Evolutionary conservation across 768 basidiomycete species (phyloP).

Genomic region (Hydnomerulius pinastri): DNA sequence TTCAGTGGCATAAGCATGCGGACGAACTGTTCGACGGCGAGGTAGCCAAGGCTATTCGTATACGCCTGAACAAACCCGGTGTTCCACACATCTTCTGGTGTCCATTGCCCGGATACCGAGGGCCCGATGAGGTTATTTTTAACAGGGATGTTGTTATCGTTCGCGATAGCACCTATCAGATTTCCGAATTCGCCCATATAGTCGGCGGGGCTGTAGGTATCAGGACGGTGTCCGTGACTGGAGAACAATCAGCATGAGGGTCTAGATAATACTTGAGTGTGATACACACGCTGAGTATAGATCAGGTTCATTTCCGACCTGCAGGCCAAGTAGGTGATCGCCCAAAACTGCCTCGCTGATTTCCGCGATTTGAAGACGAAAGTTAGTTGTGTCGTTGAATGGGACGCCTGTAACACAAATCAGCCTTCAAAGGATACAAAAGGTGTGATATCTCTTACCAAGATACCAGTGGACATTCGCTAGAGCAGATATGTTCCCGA

Average conservation of each 20-base stretch:
- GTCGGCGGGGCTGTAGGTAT: slow-evolving; percentile 35
- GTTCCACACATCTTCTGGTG: slow-evolving; percentile 51
- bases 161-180: slow-evolving; percentile 46
- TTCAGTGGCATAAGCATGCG: neutral
- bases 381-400: slow-evolving; percentile 9
- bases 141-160: slow-evolving; percentile 39
- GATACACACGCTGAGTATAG: too few relatives aligned
- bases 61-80: slow-evolving; percentile 51
- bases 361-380: slow-evolving; percentile 35
- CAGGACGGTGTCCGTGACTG: slow-evolving; percentile 13
- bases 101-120: slow-evolving; percentile 58
- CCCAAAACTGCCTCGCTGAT: slow-evolving; percentile 60
- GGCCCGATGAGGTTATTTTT: slow-evolving; percentile 61
- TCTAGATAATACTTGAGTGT: too few relatives aligned
- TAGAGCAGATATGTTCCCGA: slow-evolving; percentile 43
- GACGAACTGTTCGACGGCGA: slow-evolving; percentile 58
- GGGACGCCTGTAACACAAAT: slow-evolving; percentile 32
- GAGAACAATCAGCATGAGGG: too few relatives aligned
- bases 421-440: slow-evolving; percentile 15
- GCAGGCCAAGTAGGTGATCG: slow-evolving; percentile 60
- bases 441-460: slow-evolving; percentile 31
- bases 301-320: slow-evolving; percentile 78
- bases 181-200: slow-evolving; percentile 55
- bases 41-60: slow-evolving; percentile 40
- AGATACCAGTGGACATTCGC: slow-evolving; percentile 57